Evolutionary conservation across 495 filamentous ascomycete genomes (phyloP).

Genomic region (Gamarada debralockiae): DNA sequence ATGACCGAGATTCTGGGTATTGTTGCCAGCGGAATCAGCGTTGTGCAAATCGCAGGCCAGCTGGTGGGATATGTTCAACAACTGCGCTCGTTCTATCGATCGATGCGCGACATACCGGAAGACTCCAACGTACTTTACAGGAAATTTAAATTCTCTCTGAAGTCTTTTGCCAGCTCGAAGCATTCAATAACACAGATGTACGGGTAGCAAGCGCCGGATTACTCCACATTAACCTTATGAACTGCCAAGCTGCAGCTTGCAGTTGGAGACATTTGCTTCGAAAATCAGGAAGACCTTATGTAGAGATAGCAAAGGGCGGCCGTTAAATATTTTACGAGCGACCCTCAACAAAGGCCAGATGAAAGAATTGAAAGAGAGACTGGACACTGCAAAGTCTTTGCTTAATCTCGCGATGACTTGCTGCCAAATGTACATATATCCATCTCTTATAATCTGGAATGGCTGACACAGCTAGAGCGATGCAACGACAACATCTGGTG

Average conservation of each 20-base stretch:
- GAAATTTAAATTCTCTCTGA: background rate
- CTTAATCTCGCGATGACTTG: background rate
- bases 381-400: background rate
- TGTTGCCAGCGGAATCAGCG: background rate
- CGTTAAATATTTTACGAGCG: background rate
- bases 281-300: background rate
- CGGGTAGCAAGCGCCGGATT: background rate
- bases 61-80: background rate
- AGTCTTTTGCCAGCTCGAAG: background rate
- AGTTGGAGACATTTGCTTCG: background rate
- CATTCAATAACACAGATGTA: background rate
- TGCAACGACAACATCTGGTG: background rate
- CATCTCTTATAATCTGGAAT: no score
- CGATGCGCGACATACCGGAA: background rate
- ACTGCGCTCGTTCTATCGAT: background rate
- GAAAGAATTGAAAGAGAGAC: background rate
- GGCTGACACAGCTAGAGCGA: no score
- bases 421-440: background rate
- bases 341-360: background rate
- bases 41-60: no score
- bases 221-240: background rate
- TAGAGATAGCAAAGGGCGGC: background rate
- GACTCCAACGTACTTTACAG: background rate
- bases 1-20: conserved; percentile 1
- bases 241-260: background rate